Conservation (phyloP, 2,329 filamentous ascomycete genomes). For the Sphaerostilbella broomeana region DNA sequence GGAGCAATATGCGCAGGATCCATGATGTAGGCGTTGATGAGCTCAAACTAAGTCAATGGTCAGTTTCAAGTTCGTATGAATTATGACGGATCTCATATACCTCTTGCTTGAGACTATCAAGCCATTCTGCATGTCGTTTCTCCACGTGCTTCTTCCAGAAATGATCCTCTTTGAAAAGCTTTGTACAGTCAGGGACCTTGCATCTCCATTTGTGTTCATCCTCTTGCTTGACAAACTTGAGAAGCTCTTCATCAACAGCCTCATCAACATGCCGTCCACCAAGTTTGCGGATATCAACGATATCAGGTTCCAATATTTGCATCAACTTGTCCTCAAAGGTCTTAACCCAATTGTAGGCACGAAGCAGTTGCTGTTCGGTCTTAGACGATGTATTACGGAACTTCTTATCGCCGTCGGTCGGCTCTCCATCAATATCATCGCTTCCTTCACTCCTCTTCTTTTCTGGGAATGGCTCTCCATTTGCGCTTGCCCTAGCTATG, state of each 20-base stretch:
- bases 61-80: slow-evolving; percentile 6
- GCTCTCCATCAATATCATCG: slow-evolving; percentile 49
- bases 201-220: slow-evolving; percentile 96
- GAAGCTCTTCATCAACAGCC: slow-evolving; percentile 76
- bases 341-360: slow-evolving; percentile 97
- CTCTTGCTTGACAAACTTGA: slow-evolving; percentile 90
- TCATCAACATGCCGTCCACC: slow-evolving; percentile 84
- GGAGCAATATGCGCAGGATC: slow-evolving; percentile 93
- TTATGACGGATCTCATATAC: slow-evolving; percentile 47
- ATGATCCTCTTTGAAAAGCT: slow-evolving; percentile 92
- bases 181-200: slow-evolving; percentile 91
- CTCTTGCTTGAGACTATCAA: slow-evolving; percentile 72
- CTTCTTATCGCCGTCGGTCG: slow-evolving; percentile 58
- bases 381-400: slow-evolving; percentile 64
- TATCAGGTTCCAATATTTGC: slow-evolving; percentile 86
- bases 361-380: slow-evolving; percentile 83
- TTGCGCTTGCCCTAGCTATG: slow-evolving; percentile 77
- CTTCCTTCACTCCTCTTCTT: slow-evolving; percentile 68
- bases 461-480: slow-evolving; percentile 74
- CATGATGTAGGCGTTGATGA: slow-evolving; percentile 90
- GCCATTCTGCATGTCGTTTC: slow-evolving; percentile 89
- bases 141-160: slow-evolving; percentile 99
- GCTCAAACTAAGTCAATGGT: slow-evolving; percentile 55
- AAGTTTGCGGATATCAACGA: slow-evolving; percentile 80
- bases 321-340: slow-evolving; percentile 96